These are phyloP conservation scores for Hsuehochloa calcarea DNA, from an alignment of 176 grass and related monocot genomes.

Conservation along the genomic window DNA sequence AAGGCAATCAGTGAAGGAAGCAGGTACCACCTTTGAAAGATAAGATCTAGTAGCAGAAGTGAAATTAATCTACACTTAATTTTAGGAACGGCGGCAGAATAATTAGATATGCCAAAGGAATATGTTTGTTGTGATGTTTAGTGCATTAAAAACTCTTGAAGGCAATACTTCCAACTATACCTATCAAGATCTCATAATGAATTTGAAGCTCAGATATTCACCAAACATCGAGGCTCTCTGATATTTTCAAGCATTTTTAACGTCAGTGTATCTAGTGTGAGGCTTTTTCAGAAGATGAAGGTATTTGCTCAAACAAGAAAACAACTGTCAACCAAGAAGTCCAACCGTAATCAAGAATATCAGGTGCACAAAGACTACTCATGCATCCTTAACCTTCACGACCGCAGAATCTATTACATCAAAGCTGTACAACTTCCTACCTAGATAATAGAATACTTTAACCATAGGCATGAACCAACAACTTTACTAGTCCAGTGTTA, in stretches of 20 bases:
- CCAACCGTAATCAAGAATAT: background rate
- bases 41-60: background rate
- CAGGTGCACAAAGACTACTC: background rate
- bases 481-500: background rate
- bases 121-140: background rate
- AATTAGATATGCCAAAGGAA: background rate
- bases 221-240: background rate
- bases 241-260: background rate
- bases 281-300: background rate
- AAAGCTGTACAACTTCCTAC: background rate
- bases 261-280: background rate
- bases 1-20: background rate
- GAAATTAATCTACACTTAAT: background rate
- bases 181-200: background rate
- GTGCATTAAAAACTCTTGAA: background rate
- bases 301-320: background rate
- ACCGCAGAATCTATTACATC: background rate
- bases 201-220: background rate
- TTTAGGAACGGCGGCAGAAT: background rate
- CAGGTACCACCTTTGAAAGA: background rate
- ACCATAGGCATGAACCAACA: background rate
- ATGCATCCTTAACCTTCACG: background rate
- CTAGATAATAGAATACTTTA: background rate
- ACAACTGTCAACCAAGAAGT: too few species aligned
- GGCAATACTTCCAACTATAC: background rate